Conservation (phyloP, 345 rosid species). For the Citrus maxima region DNA sequence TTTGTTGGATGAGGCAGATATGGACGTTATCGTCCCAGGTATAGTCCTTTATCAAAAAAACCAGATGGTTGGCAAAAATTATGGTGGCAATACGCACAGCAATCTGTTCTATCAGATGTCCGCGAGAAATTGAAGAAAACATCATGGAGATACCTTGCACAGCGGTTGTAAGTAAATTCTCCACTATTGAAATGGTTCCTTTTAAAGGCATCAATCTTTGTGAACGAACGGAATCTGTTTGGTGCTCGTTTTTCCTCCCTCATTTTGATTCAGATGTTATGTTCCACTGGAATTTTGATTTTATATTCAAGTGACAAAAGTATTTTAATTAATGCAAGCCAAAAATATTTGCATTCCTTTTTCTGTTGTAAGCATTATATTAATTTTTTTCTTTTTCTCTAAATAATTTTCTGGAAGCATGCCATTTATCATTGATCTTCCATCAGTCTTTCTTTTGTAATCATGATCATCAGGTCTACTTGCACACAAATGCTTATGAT, state of each 20-base stretch:
- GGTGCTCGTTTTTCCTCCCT: background rate
- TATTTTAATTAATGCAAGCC: background rate
- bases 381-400: background rate
- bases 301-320: background rate
- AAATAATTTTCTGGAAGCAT: background rate
- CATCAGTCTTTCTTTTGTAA: background rate
- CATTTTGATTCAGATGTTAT: background rate
- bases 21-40: slow-evolving; percentile 86
- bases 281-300: background rate
- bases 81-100: slow-evolving; percentile 93
- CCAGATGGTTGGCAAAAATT: slow-evolving; percentile 68
- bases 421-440: background rate
- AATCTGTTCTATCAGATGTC: slow-evolving; percentile 71
- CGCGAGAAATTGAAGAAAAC: slow-evolving; percentile 66
- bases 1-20: slow-evolving; percentile 46
- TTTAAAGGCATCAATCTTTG: background rate
- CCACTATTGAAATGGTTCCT: background rate
- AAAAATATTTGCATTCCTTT: background rate
- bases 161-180: slow-evolving; percentile 60
- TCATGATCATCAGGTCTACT: background rate
- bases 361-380: background rate
- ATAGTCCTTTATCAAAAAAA: slow-evolving; percentile 50
- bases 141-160: slow-evolving; percentile 84
- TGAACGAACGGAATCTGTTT: background rate
- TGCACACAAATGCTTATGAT: background rate